Evolutionary conservation across 768 basidiomycete genomes (phyloP), one percentile per base, ranked within the genome.

Genomic region (Collybia mongolica): DNA sequence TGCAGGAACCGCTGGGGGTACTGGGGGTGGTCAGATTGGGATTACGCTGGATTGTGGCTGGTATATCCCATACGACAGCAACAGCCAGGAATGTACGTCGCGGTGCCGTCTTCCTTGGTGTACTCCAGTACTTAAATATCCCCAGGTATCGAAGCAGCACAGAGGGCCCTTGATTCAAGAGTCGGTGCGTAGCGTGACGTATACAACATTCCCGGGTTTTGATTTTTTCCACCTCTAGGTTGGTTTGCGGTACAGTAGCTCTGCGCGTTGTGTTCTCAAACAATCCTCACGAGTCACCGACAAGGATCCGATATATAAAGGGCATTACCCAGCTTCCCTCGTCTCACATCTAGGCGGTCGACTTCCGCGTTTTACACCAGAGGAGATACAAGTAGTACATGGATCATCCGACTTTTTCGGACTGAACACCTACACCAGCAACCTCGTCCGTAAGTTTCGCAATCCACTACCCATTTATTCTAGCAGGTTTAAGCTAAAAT

Each of bases 31-130:
- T 11, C 32, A 32, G 32, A 86, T 90, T 55, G 88, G 86, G 2
- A 84, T 91, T 60, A 90, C 88, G 0, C 71, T 90, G 37, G 86
- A 88, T 56, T 79, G 81, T 12, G 74, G 81, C 50, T 85, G 80
- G 77, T 75, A 77, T 42, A 76, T 83, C 54, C 88, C 89, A 6
- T 88, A 80, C 54, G 58, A 59, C n/a, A 81, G 86, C 54, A 74
- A 84, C 47, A 70, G 64, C 18, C 77, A 82, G 0, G 78, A 82
- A 59, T 86, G 88, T 88, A 60, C 54, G 82, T 69, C 9, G 6
- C 45, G 6, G 23, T 11, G n/a, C n/a, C n/a, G n/a, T n/a, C n/a
- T 32, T 24, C 23, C 35, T 48, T 43, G n/a, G n/a, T 39, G 29
- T 23, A 8, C 4, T 48, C 28, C 20, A 29, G 24, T 26, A 4